Conservation (phyloP, 2,329 filamentous ascomycete genomes). For the Aureobasidium sp. region DNA sequence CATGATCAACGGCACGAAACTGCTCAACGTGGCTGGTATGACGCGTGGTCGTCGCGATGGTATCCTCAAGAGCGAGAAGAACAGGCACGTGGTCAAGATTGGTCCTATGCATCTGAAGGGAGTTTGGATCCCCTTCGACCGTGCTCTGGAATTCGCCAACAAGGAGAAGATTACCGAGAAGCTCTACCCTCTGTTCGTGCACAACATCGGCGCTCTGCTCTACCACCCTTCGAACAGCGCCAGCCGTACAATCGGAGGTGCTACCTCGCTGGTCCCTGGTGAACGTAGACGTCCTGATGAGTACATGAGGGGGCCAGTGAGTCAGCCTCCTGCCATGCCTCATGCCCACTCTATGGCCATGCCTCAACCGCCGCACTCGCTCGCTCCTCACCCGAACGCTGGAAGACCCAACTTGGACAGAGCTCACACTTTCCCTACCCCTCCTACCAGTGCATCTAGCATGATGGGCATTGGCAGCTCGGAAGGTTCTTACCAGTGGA, state of each 20-base stretch:
- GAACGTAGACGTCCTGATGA: constrained; percentile 60
- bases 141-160: constrained; percentile 96
- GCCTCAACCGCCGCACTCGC: constrained; percentile 59
- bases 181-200: constrained; percentile 91
- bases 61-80: constrained; percentile 95
- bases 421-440: constrained; percentile 87
- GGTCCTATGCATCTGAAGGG: constrained; percentile 98
- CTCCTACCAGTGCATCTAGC: constrained; percentile 85
- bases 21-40: constrained; percentile 96
- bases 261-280: constrained; percentile 63
- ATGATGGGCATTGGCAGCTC: constrained; percentile 68
- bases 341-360: constrained; percentile 59
- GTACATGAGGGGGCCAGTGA: constrained; percentile 52
- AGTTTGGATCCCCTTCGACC: constrained; percentile 96
- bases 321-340: constrained; percentile 61
- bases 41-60: constrained; percentile 90
- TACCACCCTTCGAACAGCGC: constrained; percentile 80
- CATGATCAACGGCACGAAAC: constrained; percentile 98
- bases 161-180: constrained; percentile 98
- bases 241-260: constrained; percentile 54
- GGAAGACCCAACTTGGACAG: constrained; percentile 69
- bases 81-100: constrained; percentile 95
- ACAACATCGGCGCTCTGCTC: constrained; percentile 87
- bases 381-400: constrained; percentile 50
- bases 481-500: constrained; percentile 72